Conservation (phyloP, 1,139 yeast species). For the Nadsonia starkeyi-henricii region DNA sequence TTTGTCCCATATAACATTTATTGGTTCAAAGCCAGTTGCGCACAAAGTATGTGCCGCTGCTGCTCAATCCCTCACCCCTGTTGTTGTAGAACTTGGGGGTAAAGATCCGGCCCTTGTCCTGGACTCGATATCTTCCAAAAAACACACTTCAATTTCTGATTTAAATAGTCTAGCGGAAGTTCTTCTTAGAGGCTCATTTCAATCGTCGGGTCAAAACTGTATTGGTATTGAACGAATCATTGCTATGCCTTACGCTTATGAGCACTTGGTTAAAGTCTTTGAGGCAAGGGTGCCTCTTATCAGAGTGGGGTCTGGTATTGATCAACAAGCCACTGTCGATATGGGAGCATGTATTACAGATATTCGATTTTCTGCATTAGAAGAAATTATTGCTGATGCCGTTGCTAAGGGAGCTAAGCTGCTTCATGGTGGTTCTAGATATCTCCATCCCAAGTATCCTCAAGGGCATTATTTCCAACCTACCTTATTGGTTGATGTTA, state of each 20-base stretch:
- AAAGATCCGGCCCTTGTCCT: constrained; percentile 81
- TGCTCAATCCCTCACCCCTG: constrained; percentile 71
- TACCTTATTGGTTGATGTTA: constrained; percentile 71
- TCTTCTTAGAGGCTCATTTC: constrained; percentile 87
- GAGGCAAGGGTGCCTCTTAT: constrained; percentile 42
- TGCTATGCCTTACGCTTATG: constrained; percentile 56
- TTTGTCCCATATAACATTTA: constrained; percentile 76
- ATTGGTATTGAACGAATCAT: constrained; percentile 92
- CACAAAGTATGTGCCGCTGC: constrained; percentile 76
- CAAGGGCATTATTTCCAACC: constrained; percentile 91
- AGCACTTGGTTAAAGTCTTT: constrained; percentile 41
- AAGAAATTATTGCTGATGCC: constrained; percentile 56
- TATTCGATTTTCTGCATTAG: constrained; percentile 53
- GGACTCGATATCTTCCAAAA: constrained; percentile 28
- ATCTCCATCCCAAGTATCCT: constrained; percentile 79
- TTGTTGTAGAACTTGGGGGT: constrained; percentile 91
- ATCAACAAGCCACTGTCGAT: constrained; percentile 69
- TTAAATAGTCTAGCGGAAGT: constrained; percentile 57
- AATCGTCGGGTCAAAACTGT: constrained; percentile 94
- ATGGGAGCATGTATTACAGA: constrained; percentile 92
- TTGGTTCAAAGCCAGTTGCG: constrained; percentile 91
- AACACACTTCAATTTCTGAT: constrained; percentile 24
- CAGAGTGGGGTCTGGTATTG: constrained; percentile 81
- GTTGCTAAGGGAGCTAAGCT: constrained; percentile 69
- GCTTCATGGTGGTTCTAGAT: constrained; percentile 65